These are phyloP conservation scores for Dictyostelium purpureum DNA, from an alignment of 78 protist species.

Conservation along the genomic window DNA sequence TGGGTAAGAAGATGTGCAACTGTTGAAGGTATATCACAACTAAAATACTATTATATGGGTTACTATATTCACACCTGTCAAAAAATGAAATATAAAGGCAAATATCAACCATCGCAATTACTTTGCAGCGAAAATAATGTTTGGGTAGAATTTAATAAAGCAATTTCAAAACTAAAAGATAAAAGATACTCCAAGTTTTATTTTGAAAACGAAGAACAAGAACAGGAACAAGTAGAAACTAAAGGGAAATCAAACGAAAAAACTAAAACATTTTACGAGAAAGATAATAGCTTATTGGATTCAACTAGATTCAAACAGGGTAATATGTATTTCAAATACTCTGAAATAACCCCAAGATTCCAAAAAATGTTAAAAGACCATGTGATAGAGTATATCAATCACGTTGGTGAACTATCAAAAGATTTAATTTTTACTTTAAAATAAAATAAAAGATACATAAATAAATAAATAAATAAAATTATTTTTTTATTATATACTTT, in stretches of 20 bases:
- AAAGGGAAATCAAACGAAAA: not conserved
- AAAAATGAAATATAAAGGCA: slow-evolving; percentile 80
- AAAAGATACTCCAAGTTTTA: slow-evolving; percentile 25
- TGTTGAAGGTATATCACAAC: not conserved
- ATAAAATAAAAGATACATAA: too few relatives aligned
- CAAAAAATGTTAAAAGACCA: not conserved
- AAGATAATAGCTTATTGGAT: not conserved
- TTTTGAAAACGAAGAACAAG: not conserved
- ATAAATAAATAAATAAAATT: not conserved
- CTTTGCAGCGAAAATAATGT: slow-evolving; percentile 18
- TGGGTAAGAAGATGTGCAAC: not conserved
- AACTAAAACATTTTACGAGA: not conserved
- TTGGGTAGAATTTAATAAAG: slow-evolving; percentile 42
- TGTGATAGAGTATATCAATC: not conserved
- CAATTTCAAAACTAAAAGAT: not conserved
- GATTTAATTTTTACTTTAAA: not conserved
- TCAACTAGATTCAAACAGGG: not conserved
- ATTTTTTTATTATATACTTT: too few relatives aligned
- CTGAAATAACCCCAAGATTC: not conserved
- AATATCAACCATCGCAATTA: slow-evolving; percentile 69
- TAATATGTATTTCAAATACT: not conserved
- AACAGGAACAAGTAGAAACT: not conserved
- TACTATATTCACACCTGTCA: slow-evolving; percentile 78
- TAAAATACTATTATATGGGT: slow-evolving; percentile 87
- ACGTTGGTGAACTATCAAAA: not conserved